Percentiles rank a stretch among this genome's conserved stretches.
These are phyloP conservation scores for Coemansia sp. DNA, from an alignment of 192 early-diverging fungal species.

Conservation along the genomic window DNA sequence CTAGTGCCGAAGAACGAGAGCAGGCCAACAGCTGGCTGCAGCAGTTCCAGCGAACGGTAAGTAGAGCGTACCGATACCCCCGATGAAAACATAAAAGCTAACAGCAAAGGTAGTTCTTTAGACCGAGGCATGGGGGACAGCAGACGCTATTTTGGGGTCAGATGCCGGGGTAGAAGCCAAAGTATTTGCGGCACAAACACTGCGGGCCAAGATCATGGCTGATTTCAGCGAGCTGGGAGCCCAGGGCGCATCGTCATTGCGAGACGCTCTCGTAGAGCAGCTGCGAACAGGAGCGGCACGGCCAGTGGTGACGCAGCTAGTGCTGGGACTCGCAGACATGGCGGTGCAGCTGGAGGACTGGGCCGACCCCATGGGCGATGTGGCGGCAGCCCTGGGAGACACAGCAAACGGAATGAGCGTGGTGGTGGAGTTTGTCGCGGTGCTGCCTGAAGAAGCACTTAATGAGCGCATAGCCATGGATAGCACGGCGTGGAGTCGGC, in stretches of 20 bases:
- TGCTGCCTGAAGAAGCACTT: slow-evolving; percentile 84
- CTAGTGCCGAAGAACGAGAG: slow-evolving; percentile 21
- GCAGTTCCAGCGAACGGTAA: slow-evolving; percentile 83
- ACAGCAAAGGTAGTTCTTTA: slow-evolving; percentile 24
- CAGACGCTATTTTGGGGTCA: slow-evolving; percentile 68
- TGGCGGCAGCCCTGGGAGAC: slow-evolving; percentile 67
- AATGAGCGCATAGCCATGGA: slow-evolving; percentile 65
- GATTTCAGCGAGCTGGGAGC: slow-evolving; percentile 76
- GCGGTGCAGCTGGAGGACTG: slow-evolving; percentile 78
- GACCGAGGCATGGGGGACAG: slow-evolving; percentile 81
- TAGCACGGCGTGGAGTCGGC: slow-evolving; percentile 58
- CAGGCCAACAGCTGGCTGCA: slow-evolving; percentile 79
- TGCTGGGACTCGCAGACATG: slow-evolving; percentile 77
- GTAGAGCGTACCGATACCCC: slow-evolving; percentile 1
- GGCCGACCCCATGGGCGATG: slow-evolving; percentile 73
- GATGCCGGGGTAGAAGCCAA: slow-evolving; percentile 58
- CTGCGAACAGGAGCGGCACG: slow-evolving; percentile 58
- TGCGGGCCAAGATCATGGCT: slow-evolving; percentile 86
- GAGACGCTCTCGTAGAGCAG: slow-evolving; percentile 75
- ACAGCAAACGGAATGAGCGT: slow-evolving; percentile 60
- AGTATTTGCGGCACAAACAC: slow-evolving; percentile 91
- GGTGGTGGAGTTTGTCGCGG: slow-evolving; percentile 78
- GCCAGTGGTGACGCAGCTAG: slow-evolving; percentile 76
- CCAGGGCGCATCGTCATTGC: slow-evolving; percentile 60
- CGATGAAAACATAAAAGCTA: too few species aligned